Evolutionary conservation across 2,329 filamentous ascomycete species (phyloP).

Genomic region (Hirsutella rhossiliensis): DNA sequence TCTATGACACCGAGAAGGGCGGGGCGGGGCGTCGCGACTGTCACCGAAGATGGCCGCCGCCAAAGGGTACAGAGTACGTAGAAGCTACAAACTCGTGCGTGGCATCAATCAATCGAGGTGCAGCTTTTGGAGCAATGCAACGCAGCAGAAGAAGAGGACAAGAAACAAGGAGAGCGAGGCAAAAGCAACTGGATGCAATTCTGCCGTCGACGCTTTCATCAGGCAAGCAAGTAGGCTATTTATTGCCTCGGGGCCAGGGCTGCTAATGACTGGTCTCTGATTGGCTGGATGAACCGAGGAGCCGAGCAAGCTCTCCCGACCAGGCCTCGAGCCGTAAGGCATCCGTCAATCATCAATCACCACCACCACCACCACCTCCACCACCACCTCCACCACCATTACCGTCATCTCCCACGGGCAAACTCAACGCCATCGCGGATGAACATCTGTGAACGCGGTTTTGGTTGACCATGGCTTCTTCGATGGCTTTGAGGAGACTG

Average conservation of each 20-base stretch:
- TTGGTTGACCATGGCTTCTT: conserved; percentile 41
- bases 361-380: background rate
- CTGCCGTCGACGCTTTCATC: background rate
- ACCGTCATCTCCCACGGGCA: background rate
- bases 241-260: background rate
- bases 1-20: too few relatives aligned
- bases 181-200: too few relatives aligned
- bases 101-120: too few relatives aligned
- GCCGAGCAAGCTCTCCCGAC: conserved; percentile 11
- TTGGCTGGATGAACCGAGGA: conserved; percentile 23
- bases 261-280: conserved; percentile 12
- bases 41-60: too few relatives aligned
- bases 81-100: too few relatives aligned
- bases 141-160: too few relatives aligned
- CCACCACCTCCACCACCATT: background rate
- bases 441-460: conserved; percentile 17
- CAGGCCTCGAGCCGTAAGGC: background rate
- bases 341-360: background rate
- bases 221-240: conserved; percentile 2
- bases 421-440: conserved; percentile 12
- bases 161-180: too few relatives aligned
- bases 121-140: too few relatives aligned
- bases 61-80: too few relatives aligned
- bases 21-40: too few relatives aligned
- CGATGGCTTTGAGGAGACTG: conserved; percentile 52